phyloP scores from a whole-genome alignment of 169 alveolate species.

The Cryptosporidium tyzzeri region DNA sequence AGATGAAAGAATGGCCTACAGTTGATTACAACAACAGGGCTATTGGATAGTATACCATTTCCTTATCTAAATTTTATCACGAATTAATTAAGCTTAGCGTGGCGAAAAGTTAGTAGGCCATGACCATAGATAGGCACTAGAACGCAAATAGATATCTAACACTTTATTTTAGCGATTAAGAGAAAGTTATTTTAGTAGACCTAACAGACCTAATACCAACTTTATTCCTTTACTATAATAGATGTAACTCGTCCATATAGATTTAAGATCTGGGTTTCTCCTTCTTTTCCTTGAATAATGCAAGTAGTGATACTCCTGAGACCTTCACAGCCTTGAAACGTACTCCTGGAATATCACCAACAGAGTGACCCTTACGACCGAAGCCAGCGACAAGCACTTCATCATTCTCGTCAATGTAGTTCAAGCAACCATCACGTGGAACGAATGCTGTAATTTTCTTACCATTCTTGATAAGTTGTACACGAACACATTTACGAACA shows the following conservation, averaged over 20 bases:
- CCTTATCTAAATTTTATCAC: background rate
- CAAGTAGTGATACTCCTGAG: slow-evolving; percentile 95
- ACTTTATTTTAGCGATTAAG: background rate
- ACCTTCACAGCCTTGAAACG: slow-evolving; percentile 99
- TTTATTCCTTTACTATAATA: slow-evolving; percentile 26
- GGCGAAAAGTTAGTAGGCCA: background rate
- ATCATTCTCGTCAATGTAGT: slow-evolving; percentile 99
- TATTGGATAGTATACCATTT: slow-evolving; percentile 2
- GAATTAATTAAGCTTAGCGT: slow-evolving; percentile 1
- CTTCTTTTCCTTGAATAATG: slow-evolving; percentile 97
- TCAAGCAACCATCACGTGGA: slow-evolving; percentile 99
- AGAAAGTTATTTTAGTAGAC: background rate
- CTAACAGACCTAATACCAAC: slow-evolving; percentile 14
- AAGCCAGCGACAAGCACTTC: slow-evolving; percentile 99
- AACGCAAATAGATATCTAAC: background rate
- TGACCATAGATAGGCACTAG: background rate
- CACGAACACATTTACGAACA: slow-evolving; percentile 99
- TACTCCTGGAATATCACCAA: slow-evolving; percentile 99
- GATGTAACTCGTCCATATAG: slow-evolving; percentile 4
- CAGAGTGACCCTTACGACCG: slow-evolving; percentile 99
- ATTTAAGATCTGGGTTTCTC: slow-evolving; percentile 95
- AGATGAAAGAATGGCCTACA: slow-evolving; percentile 35
- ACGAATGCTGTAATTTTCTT: slow-evolving; percentile 99
- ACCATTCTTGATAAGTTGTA: slow-evolving; percentile 98
- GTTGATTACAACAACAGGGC: slow-evolving; percentile 35